A percentile compares a stretch with the other conserved stretches of the same genome.
phyloP scores from a whole-genome alignment of 495 filamentous ascomycete species.

The Xylaria longipes region DNA sequence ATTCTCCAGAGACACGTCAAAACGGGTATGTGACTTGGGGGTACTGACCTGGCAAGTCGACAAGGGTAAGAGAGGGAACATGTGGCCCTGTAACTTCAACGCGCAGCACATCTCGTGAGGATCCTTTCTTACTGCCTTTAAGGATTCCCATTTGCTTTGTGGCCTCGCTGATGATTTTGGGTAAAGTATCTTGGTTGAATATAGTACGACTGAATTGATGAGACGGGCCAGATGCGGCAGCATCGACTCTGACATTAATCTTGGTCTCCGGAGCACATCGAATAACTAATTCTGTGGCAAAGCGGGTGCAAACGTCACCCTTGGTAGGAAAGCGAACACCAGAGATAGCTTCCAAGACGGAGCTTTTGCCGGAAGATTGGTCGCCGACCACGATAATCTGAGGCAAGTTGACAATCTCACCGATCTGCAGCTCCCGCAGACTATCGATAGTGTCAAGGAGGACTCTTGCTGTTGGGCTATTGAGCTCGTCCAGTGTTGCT shows the following conservation, averaged over 20 bases:
- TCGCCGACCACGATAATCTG: neutral
- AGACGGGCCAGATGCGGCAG: neutral
- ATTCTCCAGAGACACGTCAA: too few relatives aligned
- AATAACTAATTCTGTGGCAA: neutral
- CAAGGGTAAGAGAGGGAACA: neutral
- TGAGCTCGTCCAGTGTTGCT: neutral
- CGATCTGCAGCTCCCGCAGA: neutral
- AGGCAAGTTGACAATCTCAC: neutral
- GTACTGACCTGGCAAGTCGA: neutral
- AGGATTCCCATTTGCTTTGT: neutral
- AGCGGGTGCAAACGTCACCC: neutral
- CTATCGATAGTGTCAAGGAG: neutral
- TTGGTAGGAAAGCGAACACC: neutral
- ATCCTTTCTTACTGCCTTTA: neutral
- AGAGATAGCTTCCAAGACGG: neutral
- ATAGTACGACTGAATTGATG: neutral
- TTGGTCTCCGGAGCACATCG: neutral
- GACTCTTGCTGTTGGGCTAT: neutral
- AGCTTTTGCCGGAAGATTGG: neutral
- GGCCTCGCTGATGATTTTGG: neutral
- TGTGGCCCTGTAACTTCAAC: neutral
- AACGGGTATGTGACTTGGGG: too few relatives aligned
- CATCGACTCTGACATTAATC: neutral
- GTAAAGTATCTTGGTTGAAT: neutral
- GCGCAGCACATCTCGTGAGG: neutral